Evolutionary conservation across 73 alveolate genomes (phyloP).

Genomic region (Breviolum minutum): DNA sequence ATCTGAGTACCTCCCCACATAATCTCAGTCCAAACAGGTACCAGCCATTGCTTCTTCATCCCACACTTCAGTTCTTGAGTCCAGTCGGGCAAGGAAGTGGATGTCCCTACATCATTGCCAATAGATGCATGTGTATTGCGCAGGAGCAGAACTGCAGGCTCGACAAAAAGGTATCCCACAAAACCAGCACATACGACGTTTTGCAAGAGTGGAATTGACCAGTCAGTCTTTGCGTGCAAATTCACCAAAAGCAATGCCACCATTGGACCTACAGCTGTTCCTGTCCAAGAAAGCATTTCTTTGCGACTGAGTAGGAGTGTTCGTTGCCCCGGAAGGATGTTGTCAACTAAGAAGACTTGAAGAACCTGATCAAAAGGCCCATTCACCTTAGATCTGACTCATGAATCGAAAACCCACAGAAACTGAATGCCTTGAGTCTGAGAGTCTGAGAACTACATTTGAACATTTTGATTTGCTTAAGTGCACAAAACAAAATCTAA

Average conservation of each 20-base stretch:
- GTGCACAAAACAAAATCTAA: neutral
- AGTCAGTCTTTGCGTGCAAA: conserved; percentile 12
- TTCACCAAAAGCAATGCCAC: conserved; percentile 26
- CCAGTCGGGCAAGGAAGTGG: conserved; percentile 20
- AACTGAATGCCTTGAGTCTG: neutral
- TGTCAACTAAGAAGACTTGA: conserved; percentile 81
- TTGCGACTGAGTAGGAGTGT: conserved; percentile 29
- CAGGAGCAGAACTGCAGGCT: conserved; percentile 48
- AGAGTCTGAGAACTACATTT: neutral
- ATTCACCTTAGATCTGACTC: conserved; percentile 8
- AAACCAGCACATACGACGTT: conserved; percentile 61
- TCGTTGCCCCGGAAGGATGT: conserved; percentile 17
- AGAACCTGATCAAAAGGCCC: conserved; percentile 48
- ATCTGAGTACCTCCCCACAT: conserved; percentile 82
- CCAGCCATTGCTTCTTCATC: conserved; percentile 53
- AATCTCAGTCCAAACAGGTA: conserved; percentile 53
- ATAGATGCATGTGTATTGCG: neutral
- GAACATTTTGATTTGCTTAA: neutral
- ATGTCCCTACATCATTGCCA: too few relatives aligned
- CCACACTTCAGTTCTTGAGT: conserved; percentile 34
- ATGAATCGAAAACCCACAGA: neutral
- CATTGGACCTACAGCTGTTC: conserved; percentile 65
- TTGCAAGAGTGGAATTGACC: conserved; percentile 62
- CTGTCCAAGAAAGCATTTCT: conserved; percentile 73
- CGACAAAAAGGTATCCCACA: conserved; percentile 36